Evolutionary conservation across 2,329 filamentous ascomycete species (phyloP).

Genomic region (Aspergillus sp.): DNA sequence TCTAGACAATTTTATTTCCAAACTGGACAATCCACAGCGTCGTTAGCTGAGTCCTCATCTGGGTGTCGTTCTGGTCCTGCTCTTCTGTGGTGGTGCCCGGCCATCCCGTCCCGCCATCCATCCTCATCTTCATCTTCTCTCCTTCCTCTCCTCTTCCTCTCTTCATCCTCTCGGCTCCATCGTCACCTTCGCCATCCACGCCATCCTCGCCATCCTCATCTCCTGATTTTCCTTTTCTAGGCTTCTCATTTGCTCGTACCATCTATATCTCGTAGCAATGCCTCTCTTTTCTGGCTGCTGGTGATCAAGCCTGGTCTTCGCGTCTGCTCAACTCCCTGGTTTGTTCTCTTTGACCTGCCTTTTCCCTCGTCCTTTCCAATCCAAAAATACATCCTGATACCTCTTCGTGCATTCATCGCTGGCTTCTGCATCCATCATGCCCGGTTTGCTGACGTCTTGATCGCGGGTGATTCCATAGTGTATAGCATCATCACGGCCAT

Average conservation of each 20-base stretch:
- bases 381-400: neutral
- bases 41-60: too few relatives aligned
- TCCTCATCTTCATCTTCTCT: too few relatives aligned
- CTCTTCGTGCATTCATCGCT: conserved; percentile 1
- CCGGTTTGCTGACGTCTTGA: neutral
- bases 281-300: conserved; percentile 4
- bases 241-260: conserved; percentile 4
- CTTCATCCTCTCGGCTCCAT: conserved; percentile 3
- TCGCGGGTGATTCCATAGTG: neutral
- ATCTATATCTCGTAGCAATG: conserved; percentile 8
- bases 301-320: conserved; percentile 12
- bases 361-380: neutral
- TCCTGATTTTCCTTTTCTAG: conserved; percentile 3
- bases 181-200: conserved; percentile 5
- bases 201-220: conserved; percentile 1
- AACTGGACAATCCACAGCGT: too few relatives aligned
- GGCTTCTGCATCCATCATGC: neutral
- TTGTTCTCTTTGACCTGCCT: neutral
- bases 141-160: neutral
- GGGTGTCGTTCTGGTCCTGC: too few relatives aligned
- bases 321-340: neutral
- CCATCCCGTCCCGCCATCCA: too few relatives aligned
- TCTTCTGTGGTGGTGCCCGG: too few relatives aligned
- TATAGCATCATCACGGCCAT: neutral
- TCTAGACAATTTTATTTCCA: too few relatives aligned